These are phyloP conservation scores for Entonaema liquescens DNA, from an alignment of 495 filamentous ascomycete genomes.

Conservation along the genomic window DNA sequence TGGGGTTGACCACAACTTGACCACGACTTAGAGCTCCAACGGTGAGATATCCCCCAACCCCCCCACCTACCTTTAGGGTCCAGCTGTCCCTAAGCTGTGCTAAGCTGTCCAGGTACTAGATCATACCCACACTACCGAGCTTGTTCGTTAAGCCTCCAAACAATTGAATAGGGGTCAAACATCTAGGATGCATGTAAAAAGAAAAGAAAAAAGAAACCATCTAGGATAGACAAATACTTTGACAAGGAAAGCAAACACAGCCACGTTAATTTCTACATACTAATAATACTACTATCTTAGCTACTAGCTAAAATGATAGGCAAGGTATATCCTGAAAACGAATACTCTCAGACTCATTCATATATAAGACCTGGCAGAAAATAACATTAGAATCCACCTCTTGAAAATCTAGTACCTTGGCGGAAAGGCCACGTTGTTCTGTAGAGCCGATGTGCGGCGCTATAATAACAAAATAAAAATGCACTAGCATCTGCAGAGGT, in stretches of 20 bases:
- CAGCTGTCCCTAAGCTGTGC: neutral
- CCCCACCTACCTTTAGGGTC: neutral
- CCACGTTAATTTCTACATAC: neutral
- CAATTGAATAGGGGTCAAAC: slow-evolving; percentile 15
- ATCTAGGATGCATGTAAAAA: no score
- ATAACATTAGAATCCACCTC: slow-evolving; percentile 17
- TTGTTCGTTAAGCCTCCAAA: slow-evolving; percentile 10
- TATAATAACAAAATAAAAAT: neutral
- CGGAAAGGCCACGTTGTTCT: slow-evolving; percentile 15
- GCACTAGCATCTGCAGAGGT: neutral
- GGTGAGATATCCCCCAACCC: slow-evolving; percentile 15
- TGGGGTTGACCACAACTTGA: slow-evolving; percentile 9
- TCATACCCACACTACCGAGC: neutral
- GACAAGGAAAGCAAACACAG: neutral
- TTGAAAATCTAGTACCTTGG: slow-evolving; percentile 19
- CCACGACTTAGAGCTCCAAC: neutral
- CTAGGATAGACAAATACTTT: neutral
- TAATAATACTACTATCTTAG: neutral
- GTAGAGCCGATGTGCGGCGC: neutral
- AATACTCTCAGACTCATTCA: slow-evolving; percentile 1
- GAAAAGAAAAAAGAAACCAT: no score
- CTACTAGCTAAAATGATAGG: slow-evolving; percentile 1
- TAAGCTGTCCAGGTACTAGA: neutral
- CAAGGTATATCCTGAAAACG: neutral
- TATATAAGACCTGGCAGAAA: neutral